A percentile compares a stretch with the other conserved stretches of the same genome.
Conservation (phyloP, 2,329 filamentous ascomycete genomes). For the Samsoniella hepiali region DNA sequence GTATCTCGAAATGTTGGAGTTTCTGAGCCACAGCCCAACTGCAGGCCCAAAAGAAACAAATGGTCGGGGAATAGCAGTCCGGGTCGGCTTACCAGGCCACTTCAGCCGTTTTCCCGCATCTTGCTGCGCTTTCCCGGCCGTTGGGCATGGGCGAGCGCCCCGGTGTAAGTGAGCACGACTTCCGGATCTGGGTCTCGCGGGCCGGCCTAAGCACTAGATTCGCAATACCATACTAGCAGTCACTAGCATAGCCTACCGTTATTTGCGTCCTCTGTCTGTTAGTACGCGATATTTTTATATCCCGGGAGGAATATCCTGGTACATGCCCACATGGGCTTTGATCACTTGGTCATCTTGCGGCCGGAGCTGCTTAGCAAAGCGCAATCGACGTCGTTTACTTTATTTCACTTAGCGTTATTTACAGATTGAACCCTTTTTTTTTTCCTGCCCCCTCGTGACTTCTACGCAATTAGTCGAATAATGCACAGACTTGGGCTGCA, state of each 20-base stretch:
- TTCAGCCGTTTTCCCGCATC: conserved; percentile 4
- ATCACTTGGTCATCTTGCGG: neutral
- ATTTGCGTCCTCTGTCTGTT: neutral
- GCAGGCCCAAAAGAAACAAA: neutral
- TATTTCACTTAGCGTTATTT: neutral
- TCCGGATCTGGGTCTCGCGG: conserved; percentile 4
- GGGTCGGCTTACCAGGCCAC: neutral
- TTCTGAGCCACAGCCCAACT: neutral
- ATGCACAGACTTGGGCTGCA: neutral
- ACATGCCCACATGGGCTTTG: neutral
- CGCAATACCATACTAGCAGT: neutral
- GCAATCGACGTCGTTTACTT: neutral
- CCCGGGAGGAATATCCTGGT: neutral
- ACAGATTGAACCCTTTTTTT: neutral
- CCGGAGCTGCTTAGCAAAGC: conserved; percentile 3
- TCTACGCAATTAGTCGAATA: neutral
- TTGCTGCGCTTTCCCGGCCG: neutral
- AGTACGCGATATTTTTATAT: neutral
- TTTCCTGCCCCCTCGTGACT: neutral
- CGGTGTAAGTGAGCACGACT: conserved; percentile 14
- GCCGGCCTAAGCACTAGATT: neutral
- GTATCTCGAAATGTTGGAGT: neutral
- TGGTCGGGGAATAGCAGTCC: neutral
- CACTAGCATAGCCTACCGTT: neutral
- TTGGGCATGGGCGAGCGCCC: neutral